Evolutionary conservation across 1,284 basidiomycete genomes (phyloP), one percentile per base, ranked within the genome.

Genomic region (Phellinidium pouzarii): DNA sequence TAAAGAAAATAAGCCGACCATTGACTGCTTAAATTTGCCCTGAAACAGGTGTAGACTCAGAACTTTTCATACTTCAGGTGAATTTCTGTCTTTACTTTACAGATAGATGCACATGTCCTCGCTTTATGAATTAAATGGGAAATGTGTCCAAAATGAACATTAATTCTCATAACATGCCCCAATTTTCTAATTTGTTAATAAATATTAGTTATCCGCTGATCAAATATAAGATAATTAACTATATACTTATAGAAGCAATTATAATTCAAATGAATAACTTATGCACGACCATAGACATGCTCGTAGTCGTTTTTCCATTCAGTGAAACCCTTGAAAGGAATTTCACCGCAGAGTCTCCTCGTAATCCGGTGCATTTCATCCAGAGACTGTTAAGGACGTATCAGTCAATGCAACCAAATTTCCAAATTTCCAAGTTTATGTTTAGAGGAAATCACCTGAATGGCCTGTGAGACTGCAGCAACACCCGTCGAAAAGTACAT

Each of bases 401-500:
- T 36, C 14, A 20, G 25, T 34, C 29, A 48, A 36, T 46, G 50
- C 4, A 9, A 40, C 23, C n/a, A 5, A 31, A 38, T 8, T 12
- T 19, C 17, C 5, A 40, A 43, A 37, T 20, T 31, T 25, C 20
- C 14, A 26, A 11, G 20, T 20, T 22, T 34, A 34, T 34, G 14
- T 3, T 34, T 14, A 14, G 11, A 11, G 31, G 37, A n/a, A 63
- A 72, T 58, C 52, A 76, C 75, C 52, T 64, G 56, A 2, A 74
- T 60, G 42, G 76, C 58, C 55, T 75, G 72, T 52, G 72, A 71
- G 5, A 76, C 71, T 1, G 72, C 70, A 19, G 74, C 64, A 26
- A 77, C 64, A 0, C 70, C 72, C 3, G 71, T 66, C 2, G 75
- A 71, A 58, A 76, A 76, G 58, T 69, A 71, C 65, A 76, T 71